phyloP scores from a whole-genome alignment of 768 basidiomycete genomes.

The Termitomyces sp. region DNA sequence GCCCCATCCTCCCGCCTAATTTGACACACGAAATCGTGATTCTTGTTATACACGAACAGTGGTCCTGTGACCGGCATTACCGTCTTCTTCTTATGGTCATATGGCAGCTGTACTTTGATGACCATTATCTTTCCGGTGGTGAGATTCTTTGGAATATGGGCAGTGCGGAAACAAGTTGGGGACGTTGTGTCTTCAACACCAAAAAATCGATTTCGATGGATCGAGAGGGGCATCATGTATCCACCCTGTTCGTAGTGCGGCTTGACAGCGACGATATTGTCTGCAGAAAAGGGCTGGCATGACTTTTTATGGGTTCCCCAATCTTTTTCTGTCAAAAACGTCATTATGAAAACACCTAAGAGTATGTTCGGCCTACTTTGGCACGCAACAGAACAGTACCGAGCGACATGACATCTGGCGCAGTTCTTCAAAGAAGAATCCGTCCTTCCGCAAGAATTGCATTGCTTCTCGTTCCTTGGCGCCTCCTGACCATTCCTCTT shows the following conservation, averaged over 20 bases:
- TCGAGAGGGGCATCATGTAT: slow-evolving; percentile 17
- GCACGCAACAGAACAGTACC: slow-evolving; percentile 52
- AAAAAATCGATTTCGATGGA: slow-evolving; percentile 22
- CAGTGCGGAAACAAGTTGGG: slow-evolving; percentile 15
- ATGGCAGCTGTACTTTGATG: slow-evolving; percentile 52
- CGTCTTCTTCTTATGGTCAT: slow-evolving; percentile 7
- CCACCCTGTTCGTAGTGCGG: slow-evolving; percentile 30
- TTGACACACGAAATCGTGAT: slow-evolving; percentile 45
- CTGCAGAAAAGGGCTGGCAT: slow-evolving; percentile 38
- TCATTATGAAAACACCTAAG: neutral
- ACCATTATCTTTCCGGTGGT: slow-evolving; percentile 33
- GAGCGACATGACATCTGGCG: slow-evolving; percentile 34
- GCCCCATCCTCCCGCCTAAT: slow-evolving; percentile 27
- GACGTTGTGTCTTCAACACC: slow-evolving; percentile 22
- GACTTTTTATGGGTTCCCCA: slow-evolving; percentile 45
- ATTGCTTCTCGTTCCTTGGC: slow-evolving; percentile 37
- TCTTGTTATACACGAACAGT: slow-evolving; percentile 46
- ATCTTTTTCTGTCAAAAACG: slow-evolving; percentile 28
- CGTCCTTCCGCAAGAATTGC: slow-evolving; percentile 29
- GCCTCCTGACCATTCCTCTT: slow-evolving; percentile 39
- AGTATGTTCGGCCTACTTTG: slow-evolving; percentile 35
- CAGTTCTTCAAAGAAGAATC: slow-evolving; percentile 35
- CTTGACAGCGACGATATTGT: slow-evolving; percentile 40
- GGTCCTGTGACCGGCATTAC: slow-evolving; percentile 10
- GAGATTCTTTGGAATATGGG: slow-evolving; percentile 20